A percentile compares a stretch with the other conserved stretches of the same genome.
Conservation (phyloP, 2,329 filamentous ascomycete species). For the Bipolaris gigantea region DNA sequence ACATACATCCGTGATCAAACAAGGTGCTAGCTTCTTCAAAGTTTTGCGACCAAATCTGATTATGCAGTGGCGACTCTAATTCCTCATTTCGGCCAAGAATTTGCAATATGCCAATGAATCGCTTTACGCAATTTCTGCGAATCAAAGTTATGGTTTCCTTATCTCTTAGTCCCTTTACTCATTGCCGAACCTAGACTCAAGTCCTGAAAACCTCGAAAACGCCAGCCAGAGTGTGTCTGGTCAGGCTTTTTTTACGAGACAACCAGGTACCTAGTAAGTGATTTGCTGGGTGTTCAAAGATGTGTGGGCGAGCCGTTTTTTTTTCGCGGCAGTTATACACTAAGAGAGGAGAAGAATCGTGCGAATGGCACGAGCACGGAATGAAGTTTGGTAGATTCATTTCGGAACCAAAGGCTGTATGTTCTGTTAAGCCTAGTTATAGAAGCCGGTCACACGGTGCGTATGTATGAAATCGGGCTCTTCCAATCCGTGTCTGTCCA, state of each 20-base stretch:
- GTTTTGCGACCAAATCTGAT: not conserved
- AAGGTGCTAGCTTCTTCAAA: not conserved
- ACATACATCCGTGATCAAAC: too few species aligned
- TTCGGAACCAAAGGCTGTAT: too few species aligned
- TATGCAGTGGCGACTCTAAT: not conserved
- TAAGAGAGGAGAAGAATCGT: too few species aligned
- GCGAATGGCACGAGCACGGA: too few species aligned
- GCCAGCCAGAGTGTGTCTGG: not conserved
- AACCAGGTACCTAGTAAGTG: not conserved
- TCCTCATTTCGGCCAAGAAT: not conserved
- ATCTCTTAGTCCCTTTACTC: not conserved
- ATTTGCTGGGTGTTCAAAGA: conserved; percentile 6
- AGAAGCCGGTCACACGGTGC: too few species aligned
- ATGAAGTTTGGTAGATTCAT: too few species aligned
- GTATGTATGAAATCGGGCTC: too few species aligned
- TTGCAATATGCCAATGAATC: not conserved
- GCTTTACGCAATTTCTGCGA: not conserved
- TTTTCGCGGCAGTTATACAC: too few species aligned
- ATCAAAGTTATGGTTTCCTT: not conserved
- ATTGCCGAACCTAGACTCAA: not conserved
- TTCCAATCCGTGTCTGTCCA: too few species aligned
- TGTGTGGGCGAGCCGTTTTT: conserved; percentile 5
- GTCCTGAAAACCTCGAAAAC: not conserved
- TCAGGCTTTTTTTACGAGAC: conserved; percentile 2
- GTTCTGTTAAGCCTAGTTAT: too few species aligned